Percentiles rank a stretch among this genome's conserved stretches.
phyloP scores from a whole-genome alignment of 345 rosid species.

The Pelargonium nanum region DNA sequence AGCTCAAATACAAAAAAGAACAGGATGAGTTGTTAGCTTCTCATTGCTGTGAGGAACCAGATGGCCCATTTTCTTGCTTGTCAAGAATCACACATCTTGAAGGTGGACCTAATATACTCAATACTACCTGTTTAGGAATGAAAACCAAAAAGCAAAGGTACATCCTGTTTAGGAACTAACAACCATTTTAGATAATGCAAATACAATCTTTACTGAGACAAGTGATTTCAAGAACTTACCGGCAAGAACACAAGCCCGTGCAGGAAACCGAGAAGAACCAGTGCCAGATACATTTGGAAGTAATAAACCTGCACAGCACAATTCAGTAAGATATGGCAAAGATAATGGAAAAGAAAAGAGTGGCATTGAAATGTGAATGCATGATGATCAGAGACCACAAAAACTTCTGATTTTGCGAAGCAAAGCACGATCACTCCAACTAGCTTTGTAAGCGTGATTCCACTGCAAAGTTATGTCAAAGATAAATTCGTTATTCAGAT shows the following conservation, averaged over 20 bases:
- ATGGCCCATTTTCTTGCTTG: conserved; percentile 58
- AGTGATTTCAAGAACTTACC: conserved; percentile 31
- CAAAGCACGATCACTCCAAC: conserved; percentile 92
- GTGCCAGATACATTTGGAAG: conserved; percentile 92
- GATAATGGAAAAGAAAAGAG: not conserved
- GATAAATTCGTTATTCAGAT: not conserved
- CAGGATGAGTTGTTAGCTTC: not conserved
- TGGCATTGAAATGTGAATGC: not conserved
- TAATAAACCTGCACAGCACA: conserved; percentile 63
- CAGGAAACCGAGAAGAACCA: conserved; percentile 89
- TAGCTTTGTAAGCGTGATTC: conserved; percentile 87
- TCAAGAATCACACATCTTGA: conserved; percentile 52
- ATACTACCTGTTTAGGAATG: conserved; percentile 85
- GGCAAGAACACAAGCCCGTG: conserved; percentile 93
- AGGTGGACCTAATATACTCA: conserved; percentile 92
- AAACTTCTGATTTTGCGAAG: conserved; percentile 90
- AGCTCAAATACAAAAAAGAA: not conserved
- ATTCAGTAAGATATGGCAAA: not conserved
- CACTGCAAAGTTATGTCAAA: conserved; percentile 33
- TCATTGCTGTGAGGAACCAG: conserved; percentile 44
- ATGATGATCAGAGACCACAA: conserved; percentile 50
- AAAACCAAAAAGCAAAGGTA: not conserved
- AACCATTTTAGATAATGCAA: no score
- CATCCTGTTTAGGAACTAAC: no score
- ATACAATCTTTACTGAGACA: not conserved